Evolutionary conservation across 352 stramenopile species (phyloP).

Genomic region (Bremia lactucae): DNA sequence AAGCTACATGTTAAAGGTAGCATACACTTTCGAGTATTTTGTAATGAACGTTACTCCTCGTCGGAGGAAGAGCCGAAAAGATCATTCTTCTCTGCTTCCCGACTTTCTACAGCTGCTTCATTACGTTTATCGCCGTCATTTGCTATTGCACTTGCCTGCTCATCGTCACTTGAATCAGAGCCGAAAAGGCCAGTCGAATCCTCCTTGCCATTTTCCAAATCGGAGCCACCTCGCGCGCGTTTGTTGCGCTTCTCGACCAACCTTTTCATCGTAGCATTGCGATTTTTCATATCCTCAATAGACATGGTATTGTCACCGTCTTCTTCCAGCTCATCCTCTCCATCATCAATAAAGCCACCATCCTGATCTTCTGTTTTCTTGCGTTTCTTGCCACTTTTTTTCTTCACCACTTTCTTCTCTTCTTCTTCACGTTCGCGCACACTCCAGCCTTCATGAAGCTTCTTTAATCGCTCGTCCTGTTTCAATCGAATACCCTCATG

Average conservation of each 20-base stretch:
- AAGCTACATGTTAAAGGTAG: constrained; percentile 5
- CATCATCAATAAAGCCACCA: constrained; percentile 54
- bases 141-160: constrained; percentile 23
- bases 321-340: constrained; percentile 44
- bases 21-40: background rate
- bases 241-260: constrained; percentile 81
- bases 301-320: constrained; percentile 61
- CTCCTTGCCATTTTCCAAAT: constrained; percentile 57
- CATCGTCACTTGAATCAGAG: constrained; percentile 75
- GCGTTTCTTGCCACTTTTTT: constrained; percentile 58
- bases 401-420: constrained; percentile 69
- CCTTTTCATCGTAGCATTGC: constrained; percentile 79
- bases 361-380: constrained; percentile 70
- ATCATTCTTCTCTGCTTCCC: constrained; percentile 69
- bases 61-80: constrained; percentile 79
- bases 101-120: constrained; percentile 10
- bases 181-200: constrained; percentile 62
- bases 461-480: constrained; percentile 75
- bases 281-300: constrained; percentile 87
- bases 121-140: constrained; percentile 16
- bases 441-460: constrained; percentile 74
- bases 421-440: constrained; percentile 75
- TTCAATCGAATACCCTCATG: constrained; percentile 65
- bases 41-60: constrained; percentile 39
- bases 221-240: constrained; percentile 34